These are phyloP conservation scores for Penicillium dipodomyicola DNA, from an alignment of 495 filamentous ascomycete genomes.

Conservation along the genomic window DNA sequence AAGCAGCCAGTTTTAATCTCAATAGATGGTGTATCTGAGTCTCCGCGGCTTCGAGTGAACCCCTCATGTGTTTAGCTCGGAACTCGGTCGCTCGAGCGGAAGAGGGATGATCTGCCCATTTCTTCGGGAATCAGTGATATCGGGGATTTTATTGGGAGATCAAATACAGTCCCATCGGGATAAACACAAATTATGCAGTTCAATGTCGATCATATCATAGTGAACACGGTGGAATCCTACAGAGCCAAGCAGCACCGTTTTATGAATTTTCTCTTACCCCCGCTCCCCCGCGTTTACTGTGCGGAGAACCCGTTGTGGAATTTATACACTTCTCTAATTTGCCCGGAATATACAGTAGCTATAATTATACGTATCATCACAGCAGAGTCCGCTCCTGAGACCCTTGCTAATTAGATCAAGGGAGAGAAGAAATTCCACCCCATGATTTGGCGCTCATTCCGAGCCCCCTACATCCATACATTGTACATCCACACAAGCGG, in stretches of 20 bases:
- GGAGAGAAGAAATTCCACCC: too few relatives aligned
- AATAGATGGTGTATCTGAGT: neutral
- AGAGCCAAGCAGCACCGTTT: neutral
- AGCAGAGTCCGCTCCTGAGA: too few relatives aligned
- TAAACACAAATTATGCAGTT: neutral
- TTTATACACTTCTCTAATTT: neutral
- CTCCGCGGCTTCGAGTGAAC: conserved; percentile 8
- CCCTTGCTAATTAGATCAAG: too few relatives aligned
- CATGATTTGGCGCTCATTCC: too few relatives aligned
- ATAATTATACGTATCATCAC: too few relatives aligned
- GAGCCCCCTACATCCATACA: too few relatives aligned
- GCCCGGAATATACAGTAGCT: too few relatives aligned
- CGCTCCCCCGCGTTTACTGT: neutral
- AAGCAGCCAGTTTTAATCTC: neutral
- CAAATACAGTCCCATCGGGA: neutral
- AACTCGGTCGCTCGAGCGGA: conserved; percentile 20
- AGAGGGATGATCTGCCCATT: neutral
- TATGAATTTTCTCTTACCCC: neutral
- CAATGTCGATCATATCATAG: neutral
- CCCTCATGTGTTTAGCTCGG: conserved; percentile 21
- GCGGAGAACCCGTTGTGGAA: neutral
- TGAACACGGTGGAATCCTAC: neutral
- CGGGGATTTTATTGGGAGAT: neutral
- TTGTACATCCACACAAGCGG: neutral
- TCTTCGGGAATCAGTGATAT: neutral